These are phyloP conservation scores for Stagonosporopsis chrysanthemi DNA, from an alignment of 2,329 filamentous ascomycete genomes.

Conservation along the genomic window DNA sequence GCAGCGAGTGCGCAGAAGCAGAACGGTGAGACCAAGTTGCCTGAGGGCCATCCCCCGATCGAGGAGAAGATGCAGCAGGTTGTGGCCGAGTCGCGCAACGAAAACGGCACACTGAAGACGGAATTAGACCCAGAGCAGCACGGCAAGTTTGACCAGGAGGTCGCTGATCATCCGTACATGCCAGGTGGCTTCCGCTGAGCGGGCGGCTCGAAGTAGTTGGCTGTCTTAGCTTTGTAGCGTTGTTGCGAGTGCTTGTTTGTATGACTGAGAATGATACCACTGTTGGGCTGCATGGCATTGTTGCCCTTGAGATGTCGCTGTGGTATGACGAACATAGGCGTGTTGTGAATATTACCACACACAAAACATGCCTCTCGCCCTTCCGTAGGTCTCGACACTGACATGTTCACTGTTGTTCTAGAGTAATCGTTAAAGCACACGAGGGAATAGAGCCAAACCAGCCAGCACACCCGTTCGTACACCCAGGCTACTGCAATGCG, in stretches of 20 bases:
- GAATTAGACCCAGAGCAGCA: conserved; percentile 19
- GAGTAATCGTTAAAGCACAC: too few species aligned
- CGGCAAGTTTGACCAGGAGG: conserved; percentile 15
- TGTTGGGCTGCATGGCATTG: not conserved
- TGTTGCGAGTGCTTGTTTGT: not conserved
- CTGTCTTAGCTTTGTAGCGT: not conserved
- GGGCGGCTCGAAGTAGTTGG: not conserved
- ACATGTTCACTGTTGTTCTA: too few species aligned
- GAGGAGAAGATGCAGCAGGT: conserved; percentile 14
- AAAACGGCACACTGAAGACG: conserved; percentile 13
- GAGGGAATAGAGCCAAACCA: too few species aligned
- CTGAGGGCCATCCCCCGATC: conserved; percentile 10
- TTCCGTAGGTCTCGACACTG: too few species aligned
- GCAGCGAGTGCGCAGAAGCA: conserved; percentile 9
- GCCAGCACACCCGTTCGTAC: too few species aligned
- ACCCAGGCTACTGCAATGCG: too few species aligned
- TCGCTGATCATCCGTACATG: conserved; percentile 11
- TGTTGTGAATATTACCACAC: not conserved
- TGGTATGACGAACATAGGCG: too few species aligned
- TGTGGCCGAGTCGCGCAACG: conserved; percentile 7
- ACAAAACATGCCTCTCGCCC: too few species aligned
- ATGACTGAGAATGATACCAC: conserved; percentile 1
- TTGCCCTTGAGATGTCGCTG: not conserved
- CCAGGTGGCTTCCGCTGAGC: conserved; percentile 16
- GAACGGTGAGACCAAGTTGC: conserved; percentile 1